A percentile compares a stretch with the other conserved stretches of the same genome.
phyloP scores from a whole-genome alignment of 768 basidiomycete species.

The Auriscalpium vulgare region DNA sequence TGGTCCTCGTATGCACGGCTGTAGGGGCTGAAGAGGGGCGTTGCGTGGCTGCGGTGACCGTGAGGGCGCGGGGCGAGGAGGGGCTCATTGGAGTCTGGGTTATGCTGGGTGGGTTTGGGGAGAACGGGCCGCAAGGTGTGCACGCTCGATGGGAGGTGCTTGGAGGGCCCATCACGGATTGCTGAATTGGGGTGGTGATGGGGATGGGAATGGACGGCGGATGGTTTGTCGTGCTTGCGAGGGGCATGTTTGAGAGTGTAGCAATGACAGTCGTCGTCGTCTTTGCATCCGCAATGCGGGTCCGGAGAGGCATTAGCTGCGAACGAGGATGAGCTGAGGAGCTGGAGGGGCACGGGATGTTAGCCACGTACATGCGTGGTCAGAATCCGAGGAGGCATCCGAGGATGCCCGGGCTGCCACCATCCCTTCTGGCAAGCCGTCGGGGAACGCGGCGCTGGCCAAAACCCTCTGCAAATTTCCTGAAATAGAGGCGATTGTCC shows the following conservation, averaged over 20 bases:
- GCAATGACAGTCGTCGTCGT: constrained; percentile 7
- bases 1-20: constrained; percentile 52
- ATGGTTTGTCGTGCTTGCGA: constrained; percentile 1
- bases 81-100: constrained; percentile 27
- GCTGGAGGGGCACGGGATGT: not conserved
- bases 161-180: not conserved
- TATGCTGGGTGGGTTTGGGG: constrained; percentile 39
- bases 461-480: constrained; percentile 44
- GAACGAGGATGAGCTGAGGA: not conserved
- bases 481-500: constrained; percentile 32
- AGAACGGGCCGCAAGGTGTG: constrained; percentile 53
- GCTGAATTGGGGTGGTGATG: not conserved
- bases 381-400: constrained; percentile 52
- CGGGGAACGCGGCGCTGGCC: constrained; percentile 71
- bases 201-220: not conserved
- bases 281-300: constrained; percentile 31
- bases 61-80: constrained; percentile 25
- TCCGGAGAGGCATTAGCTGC: not conserved
- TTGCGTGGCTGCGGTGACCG: constrained; percentile 31
- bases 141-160: constrained; percentile 5
- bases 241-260: constrained; percentile 2
- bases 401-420: constrained; percentile 36
- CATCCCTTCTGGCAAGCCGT: constrained; percentile 67
- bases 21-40: constrained; percentile 55
- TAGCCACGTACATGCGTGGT: constrained; percentile 34